Evolutionary conservation across 768 basidiomycete genomes (phyloP).

Genomic region (Sistotremastrum suecicum): DNA sequence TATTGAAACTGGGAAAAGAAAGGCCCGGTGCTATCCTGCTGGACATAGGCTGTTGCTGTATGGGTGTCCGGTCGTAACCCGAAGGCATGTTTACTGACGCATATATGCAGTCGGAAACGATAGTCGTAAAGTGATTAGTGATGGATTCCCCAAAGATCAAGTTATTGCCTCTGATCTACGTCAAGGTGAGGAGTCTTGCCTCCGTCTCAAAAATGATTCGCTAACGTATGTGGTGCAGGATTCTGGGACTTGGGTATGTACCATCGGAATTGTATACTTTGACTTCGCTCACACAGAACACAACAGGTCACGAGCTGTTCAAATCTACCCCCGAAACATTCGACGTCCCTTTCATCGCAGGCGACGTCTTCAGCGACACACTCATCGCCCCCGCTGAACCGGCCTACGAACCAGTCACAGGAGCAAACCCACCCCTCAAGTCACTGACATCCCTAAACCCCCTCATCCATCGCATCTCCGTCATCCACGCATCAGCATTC

Average conservation of each 20-base stretch:
- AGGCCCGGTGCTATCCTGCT: slow-evolving; percentile 24
- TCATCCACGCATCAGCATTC: slow-evolving; percentile 5
- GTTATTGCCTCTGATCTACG: slow-evolving; percentile 25
- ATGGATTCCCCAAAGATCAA: slow-evolving; percentile 28
- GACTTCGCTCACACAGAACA: too few species aligned
- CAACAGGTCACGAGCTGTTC: slow-evolving; percentile 39
- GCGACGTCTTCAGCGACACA: slow-evolving; percentile 35
- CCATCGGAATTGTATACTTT: too few species aligned
- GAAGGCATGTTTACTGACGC: too few species aligned
- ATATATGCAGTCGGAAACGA: slow-evolving; percentile 18
- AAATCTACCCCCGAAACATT: slow-evolving; percentile 34
- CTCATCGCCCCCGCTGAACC: slow-evolving; percentile 22
- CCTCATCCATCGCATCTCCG: slow-evolving; percentile 31
- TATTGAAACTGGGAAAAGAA: slow-evolving; percentile 23
- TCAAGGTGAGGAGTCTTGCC: slow-evolving; percentile 15
- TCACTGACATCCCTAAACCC: slow-evolving; percentile 28
- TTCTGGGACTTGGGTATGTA: slow-evolving; percentile 37
- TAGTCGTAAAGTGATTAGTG: slow-evolving; percentile 23
- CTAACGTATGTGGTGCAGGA: slow-evolving; percentile 16
- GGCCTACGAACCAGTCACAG: slow-evolving; percentile 10
- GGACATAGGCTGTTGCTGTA: slow-evolving; percentile 34
- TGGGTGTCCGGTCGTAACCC: not conserved
- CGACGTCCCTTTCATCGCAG: slow-evolving; percentile 39
- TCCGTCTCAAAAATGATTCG: too few species aligned
- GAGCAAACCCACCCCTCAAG: slow-evolving; percentile 12